phyloP scores from a whole-genome alignment of 768 basidiomycete genomes.

The Collybiopsis luxurians region DNA sequence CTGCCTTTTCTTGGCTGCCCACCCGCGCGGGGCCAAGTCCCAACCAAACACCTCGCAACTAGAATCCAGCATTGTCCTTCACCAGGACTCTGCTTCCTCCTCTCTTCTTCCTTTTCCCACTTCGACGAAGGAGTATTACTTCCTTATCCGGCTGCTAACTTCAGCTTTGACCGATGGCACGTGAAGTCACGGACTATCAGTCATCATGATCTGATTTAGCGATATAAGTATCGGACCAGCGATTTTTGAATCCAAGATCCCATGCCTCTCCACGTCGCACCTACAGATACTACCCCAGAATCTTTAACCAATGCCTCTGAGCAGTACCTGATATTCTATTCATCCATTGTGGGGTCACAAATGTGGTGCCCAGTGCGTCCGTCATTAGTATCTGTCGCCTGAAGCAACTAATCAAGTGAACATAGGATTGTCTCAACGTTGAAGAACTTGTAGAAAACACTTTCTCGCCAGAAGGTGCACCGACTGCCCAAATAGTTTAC shows the following conservation, averaged over 20 bases:
- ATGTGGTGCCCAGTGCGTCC: slow-evolving; percentile 70
- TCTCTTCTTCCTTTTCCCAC: too few relatives aligned
- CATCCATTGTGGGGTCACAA: slow-evolving; percentile 57
- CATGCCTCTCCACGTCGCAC: slow-evolving; percentile 51
- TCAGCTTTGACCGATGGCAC: neutral
- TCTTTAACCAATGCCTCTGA: slow-evolving; percentile 42
- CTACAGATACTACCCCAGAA: slow-evolving; percentile 27
- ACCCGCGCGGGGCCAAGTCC: too few relatives aligned
- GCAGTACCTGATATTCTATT: slow-evolving; percentile 65
- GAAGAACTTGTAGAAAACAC: slow-evolving; percentile 51
- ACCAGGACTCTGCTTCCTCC: too few relatives aligned
- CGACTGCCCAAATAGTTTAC: slow-evolving; percentile 60
- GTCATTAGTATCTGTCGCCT: neutral
- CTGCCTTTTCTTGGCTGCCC: too few relatives aligned
- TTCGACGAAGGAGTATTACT: too few relatives aligned
- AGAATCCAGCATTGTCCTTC: too few relatives aligned
- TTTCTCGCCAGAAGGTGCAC: slow-evolving; percentile 43
- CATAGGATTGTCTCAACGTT: slow-evolving; percentile 64
- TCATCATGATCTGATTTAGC: neutral
- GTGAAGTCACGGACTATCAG: neutral
- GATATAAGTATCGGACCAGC: too few relatives aligned
- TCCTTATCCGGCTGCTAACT: neutral
- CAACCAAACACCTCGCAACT: too few relatives aligned
- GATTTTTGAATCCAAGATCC: too few relatives aligned
- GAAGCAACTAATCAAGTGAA: neutral